Evolutionary conservation across 805 yeast species (phyloP).

Genomic region (Candida jianshihensis): DNA sequence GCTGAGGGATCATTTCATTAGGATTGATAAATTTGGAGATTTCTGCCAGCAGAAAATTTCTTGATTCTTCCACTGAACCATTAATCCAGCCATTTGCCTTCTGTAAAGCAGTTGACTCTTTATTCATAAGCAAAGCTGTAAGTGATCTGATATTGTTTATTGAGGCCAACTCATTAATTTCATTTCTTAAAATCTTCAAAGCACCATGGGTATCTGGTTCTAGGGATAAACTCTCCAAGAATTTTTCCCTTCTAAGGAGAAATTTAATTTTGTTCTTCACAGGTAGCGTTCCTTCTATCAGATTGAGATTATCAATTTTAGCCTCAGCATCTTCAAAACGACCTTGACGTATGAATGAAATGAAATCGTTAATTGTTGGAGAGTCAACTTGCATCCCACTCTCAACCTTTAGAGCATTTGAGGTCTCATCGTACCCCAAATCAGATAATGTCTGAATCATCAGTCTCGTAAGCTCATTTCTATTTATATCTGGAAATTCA

Average conservation of each 20-base stretch:
- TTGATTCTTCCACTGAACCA: slow-evolving; percentile 24
- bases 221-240: slow-evolving; percentile 33
- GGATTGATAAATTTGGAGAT: slow-evolving; percentile 44
- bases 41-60: slow-evolving; percentile 33
- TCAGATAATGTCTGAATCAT: slow-evolving; percentile 44
- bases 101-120: slow-evolving; percentile 17
- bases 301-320: slow-evolving; percentile 18
- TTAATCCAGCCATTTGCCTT: slow-evolving; percentile 26
- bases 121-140: slow-evolving; percentile 24
- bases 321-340: slow-evolving; percentile 32
- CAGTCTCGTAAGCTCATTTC: slow-evolving; percentile 37
- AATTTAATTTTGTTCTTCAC: slow-evolving; percentile 20
- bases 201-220: slow-evolving; percentile 28
- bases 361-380: slow-evolving; percentile 33
- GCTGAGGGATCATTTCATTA: slow-evolving; percentile 44
- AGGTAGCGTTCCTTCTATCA: slow-evolving; percentile 11
- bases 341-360: slow-evolving; percentile 33
- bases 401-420: slow-evolving; percentile 33
- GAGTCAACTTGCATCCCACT: slow-evolving; percentile 35
- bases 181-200: slow-evolving; percentile 30
- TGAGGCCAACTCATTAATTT: slow-evolving; percentile 25
- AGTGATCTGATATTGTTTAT: slow-evolving; percentile 21
- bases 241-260: slow-evolving; percentile 33
- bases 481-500: slow-evolving; percentile 20
- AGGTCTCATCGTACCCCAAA: slow-evolving; percentile 37